Conservation (phyloP, 2,329 filamentous ascomycete species). For the Penicillium sp. region DNA sequence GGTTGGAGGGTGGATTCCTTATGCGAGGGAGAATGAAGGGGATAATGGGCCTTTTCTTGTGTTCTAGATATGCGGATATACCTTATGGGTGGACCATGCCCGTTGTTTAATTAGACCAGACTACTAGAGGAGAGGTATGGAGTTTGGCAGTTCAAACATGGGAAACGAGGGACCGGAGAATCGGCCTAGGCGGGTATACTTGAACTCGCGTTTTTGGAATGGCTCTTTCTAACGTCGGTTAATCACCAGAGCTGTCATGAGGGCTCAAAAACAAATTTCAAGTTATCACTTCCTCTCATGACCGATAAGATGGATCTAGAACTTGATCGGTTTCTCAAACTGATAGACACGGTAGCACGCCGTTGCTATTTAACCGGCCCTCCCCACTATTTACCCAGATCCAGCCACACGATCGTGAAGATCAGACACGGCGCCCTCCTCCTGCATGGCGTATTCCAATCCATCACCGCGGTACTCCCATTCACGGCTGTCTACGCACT, state of each 20-base stretch:
- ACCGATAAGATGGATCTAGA: no score
- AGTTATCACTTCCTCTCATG: no score
- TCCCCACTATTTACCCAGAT: neutral
- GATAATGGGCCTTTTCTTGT: slow-evolving; percentile 8
- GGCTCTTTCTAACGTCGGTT: no score
- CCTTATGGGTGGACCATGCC: neutral
- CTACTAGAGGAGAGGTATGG: neutral
- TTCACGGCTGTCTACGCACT: neutral
- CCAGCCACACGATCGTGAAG: neutral
- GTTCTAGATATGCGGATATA: neutral
- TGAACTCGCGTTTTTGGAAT: no score
- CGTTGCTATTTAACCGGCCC: neutral
- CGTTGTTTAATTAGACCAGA: neutral
- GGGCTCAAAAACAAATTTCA: no score
- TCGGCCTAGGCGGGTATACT: no score
- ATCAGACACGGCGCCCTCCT: neutral
- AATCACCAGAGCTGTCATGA: no score
- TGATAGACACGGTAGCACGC: no score
- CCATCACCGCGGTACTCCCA: neutral
- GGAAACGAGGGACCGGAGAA: no score
- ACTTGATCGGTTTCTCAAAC: no score
- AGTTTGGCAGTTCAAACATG: no score
- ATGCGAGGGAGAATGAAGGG: slow-evolving; percentile 9
- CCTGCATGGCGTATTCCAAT: neutral
- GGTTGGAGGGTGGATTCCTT: slow-evolving; percentile 16